Conservation (phyloP, 768 basidiomycete species). For the Kockovaella imperatae region DNA sequence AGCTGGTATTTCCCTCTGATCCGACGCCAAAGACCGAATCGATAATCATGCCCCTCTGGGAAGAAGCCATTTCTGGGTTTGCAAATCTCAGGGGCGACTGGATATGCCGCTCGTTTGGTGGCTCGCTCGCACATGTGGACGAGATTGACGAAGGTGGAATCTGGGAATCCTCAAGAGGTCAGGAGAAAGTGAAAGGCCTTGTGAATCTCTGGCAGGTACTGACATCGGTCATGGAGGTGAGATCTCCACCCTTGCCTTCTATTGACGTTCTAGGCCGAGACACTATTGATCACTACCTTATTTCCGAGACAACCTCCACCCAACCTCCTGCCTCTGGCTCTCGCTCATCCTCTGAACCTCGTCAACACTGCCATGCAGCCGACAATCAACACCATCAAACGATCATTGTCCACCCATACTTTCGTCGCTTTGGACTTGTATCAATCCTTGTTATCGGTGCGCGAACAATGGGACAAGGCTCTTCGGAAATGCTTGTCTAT, state of each 20-base stretch:
- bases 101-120: conserved; percentile 19
- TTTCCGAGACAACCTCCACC: conserved; percentile 26
- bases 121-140: conserved; percentile 28
- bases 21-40: conserved; percentile 16
- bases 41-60: conserved; percentile 13
- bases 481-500: conserved; percentile 22
- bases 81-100: conserved; percentile 26
- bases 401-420: conserved; percentile 27
- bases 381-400: conserved; percentile 31
- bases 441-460: conserved; percentile 16
- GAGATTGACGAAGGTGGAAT: conserved; percentile 34
- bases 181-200: conserved; percentile 27
- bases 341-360: conserved; percentile 7
- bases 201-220: conserved; percentile 28
- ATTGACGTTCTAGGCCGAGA: conserved; percentile 30
- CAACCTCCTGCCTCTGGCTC: conserved; percentile 14
- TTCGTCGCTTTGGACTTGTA: conserved; percentile 41
- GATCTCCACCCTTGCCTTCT: conserved; percentile 4
- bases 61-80: conserved; percentile 10
- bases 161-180: conserved; percentile 25
- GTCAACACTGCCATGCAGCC: conserved; percentile 16
- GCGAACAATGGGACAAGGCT: conserved; percentile 25
- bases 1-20: background rate
- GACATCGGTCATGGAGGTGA: conserved; percentile 34
- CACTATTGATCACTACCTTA: conserved; percentile 29